Evolutionary conservation across 2,329 filamentous ascomycete genomes (phyloP).

Genomic region (Metarhizium brunneum): DNA sequence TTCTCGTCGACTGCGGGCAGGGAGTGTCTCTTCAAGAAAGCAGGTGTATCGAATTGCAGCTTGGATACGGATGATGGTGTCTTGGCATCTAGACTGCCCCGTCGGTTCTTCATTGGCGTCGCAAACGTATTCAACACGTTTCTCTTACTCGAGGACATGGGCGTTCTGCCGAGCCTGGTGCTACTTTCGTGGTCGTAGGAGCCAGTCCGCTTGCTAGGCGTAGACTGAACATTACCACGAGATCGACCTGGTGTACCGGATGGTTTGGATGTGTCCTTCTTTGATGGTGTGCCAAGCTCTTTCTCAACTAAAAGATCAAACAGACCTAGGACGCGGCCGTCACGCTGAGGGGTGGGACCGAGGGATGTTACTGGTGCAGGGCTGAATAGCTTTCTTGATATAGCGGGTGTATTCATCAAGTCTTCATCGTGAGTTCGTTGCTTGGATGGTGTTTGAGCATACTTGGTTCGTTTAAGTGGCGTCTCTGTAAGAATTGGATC

Average conservation of each 20-base stretch:
- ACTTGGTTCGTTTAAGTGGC: slow-evolving; percentile 41
- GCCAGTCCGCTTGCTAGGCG: slow-evolving; percentile 35
- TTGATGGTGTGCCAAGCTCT: slow-evolving; percentile 40
- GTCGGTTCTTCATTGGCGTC: slow-evolving; percentile 49
- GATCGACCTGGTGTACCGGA: slow-evolving; percentile 3
- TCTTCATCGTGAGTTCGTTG: slow-evolving; percentile 28
- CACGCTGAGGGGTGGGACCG: slow-evolving; percentile 71
- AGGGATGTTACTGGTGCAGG: slow-evolving; percentile 51
- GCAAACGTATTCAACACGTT: slow-evolving; percentile 54
- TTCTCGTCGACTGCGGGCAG: slow-evolving; percentile 49
- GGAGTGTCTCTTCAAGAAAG: slow-evolving; percentile 49
- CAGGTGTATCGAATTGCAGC: slow-evolving; percentile 57
- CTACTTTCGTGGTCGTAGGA: slow-evolving; percentile 18
- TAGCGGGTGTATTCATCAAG: slow-evolving; percentile 44
- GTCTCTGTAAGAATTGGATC: slow-evolving; percentile 29
- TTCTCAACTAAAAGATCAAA: slow-evolving; percentile 59
- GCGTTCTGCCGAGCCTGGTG: slow-evolving; percentile 34
- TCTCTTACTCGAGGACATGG: slow-evolving; percentile 49
- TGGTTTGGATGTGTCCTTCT: slow-evolving; percentile 20
- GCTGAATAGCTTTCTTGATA: slow-evolving; percentile 50
- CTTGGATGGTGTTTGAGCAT: slow-evolving; percentile 39
- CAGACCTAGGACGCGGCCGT: slow-evolving; percentile 66
- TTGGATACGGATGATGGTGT: slow-evolving; percentile 45
- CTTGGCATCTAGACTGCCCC: slow-evolving; percentile 26
- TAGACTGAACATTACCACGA: slow-evolving; percentile 23